Evolutionary conservation across 768 basidiomycete species (phyloP).

Genomic region (Naganishia vishniacii): DNA sequence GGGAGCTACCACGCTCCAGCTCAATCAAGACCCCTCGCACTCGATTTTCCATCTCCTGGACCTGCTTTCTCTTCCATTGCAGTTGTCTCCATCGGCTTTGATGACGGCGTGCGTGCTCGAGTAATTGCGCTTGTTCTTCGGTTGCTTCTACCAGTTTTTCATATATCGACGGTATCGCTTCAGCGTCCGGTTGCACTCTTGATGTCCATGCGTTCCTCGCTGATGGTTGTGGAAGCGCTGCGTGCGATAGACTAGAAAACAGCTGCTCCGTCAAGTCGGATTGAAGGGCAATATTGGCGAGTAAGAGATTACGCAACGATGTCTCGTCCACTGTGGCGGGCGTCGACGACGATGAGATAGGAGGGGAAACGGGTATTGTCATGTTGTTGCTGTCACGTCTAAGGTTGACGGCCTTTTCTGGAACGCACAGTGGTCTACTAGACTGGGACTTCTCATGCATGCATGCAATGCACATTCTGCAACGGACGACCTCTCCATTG

Average conservation of each 20-base stretch:
- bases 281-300: conserved; percentile 24
- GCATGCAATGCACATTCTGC: no score
- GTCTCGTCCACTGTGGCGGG: not conserved
- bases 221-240: not conserved
- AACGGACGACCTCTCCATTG: not conserved
- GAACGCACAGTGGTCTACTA: no score
- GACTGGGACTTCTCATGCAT: no score
- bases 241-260: conserved; percentile 15
- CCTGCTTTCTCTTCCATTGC: conserved; percentile 14
- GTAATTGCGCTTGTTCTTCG: conserved; percentile 23
- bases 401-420: no score
- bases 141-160: conserved; percentile 2
- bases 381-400: not conserved
- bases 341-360: not conserved
- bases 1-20: conserved; percentile 3
- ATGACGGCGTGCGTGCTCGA: conserved; percentile 19
- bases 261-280: conserved; percentile 16
- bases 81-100: conserved; percentile 10
- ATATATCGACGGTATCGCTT: conserved; percentile 14
- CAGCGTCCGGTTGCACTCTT: not conserved
- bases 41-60: conserved; percentile 12
- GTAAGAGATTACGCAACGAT: conserved; percentile 18
- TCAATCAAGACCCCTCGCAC: conserved; percentile 12
- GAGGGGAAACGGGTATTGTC: not conserved
- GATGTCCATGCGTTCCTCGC: not conserved